Evolutionary conservation across 495 filamentous ascomycete genomes (phyloP), one percentile per base, ranked within the genome.

Genomic region (Lophiostoma macrostomum): DNA sequence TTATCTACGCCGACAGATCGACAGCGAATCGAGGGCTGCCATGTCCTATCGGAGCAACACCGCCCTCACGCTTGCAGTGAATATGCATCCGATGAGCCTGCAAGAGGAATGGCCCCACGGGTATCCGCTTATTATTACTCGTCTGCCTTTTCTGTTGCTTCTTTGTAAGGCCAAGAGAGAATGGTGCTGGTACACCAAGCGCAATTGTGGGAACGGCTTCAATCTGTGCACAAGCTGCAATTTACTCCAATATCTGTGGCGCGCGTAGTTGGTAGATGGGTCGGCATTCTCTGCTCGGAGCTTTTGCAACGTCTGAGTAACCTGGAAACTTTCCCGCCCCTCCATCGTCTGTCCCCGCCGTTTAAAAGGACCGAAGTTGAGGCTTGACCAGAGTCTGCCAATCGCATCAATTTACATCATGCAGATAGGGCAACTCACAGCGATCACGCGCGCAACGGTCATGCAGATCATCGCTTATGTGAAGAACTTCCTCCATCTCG

Each of bases 391-490:
- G n/a, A 23, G 18, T 27, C 45, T 16, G 28, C 57, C 50, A 60
- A 60, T 60, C 7, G 32, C 20, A 49, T 16, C 12, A 12, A 13
- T 13, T 18, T 19, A 5, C 18, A 27, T 34, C 18, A 20, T 43
- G 46, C 45, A 7, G 10, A 39, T 39, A 52, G 28, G 59, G 53
- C 45, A 62, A 40, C 5, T 19, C 37, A 11, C 18, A 45, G 8
- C 29, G 44, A 50, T 63, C 60, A 63, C 60, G 54, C 60, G 60
- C 41, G 39, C 54, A 63, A 58, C 44, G 60, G 49, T 27, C 35
- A 41, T 63, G 60, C 54, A 54, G 55, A 57, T 58, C 53, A 39
- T 28, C 31, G 6, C 19, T 22, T 29, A 30, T n/a, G 35, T 6
- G 19, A 3, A 28, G 5, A 31, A 3, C 28, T 2, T 38, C n/a